Evolutionary conservation across 306 rosid genomes (phyloP), one percentile per base, ranked within the genome.

Genomic region (Arachis hypogaea): DNA sequence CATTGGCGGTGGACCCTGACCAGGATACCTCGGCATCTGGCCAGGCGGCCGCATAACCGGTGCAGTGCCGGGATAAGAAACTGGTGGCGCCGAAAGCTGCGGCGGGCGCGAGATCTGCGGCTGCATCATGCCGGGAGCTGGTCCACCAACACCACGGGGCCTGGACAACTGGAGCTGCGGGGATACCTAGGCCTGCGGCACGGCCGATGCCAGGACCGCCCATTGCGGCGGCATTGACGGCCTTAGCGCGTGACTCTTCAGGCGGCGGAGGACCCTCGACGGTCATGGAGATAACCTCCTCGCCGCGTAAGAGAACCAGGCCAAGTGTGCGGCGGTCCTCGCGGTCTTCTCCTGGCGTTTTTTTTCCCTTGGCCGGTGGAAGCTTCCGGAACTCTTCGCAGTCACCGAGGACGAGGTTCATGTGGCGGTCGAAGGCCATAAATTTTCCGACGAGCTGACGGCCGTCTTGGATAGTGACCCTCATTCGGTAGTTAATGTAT

Each of bases 341-440:
- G 1, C 99, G 96, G 7, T 92, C 58, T 14, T 52, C 96, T 2
- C 78, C 96, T n/a, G 87, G 95, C 9, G 82, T 47, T 72, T 91
- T 93, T 75, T 92, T 89, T 1, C 98, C 98, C 52, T 95, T 95
- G 0, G 85, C 86, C 0, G 99, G 99, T 0, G 99, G 98, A 33
- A 95, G 92, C 83, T 95, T 95, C 12, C 99, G 97, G 67, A 95
- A 95, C 87, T 95, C 99, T 54, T 95, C 99, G 66, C 99, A 95
- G 76, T 95, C 99, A 10, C 98, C 99, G 77, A 95, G 83, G 22
- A 95, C 98, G 57, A 92, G 98, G 72, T 95, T 93, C 98, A 93
- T 93, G 85, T 93, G 98, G 77, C 98, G 98, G 68, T 93, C 98
- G 86, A 91, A 93, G 61, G 98, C 98, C 98, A 93, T 93, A 85